Conservation (phyloP, 495 filamentous ascomycete species). For the Xylaria acuta region DNA sequence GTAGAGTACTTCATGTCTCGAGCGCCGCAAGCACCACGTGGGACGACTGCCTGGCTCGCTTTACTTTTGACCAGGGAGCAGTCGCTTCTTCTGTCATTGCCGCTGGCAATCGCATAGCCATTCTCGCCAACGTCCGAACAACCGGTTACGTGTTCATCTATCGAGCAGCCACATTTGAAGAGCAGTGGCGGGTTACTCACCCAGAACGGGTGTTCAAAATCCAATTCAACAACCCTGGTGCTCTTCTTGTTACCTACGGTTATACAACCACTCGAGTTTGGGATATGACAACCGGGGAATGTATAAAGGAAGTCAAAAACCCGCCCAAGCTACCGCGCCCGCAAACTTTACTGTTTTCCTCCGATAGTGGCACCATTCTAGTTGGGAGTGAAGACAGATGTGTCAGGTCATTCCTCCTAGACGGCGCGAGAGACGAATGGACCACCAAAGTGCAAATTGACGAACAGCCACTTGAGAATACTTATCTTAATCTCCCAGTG, state of each 20-base stretch:
- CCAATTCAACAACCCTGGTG: neutral
- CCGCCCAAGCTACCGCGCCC: neutral
- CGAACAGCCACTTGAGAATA: neutral
- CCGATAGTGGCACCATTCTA: neutral
- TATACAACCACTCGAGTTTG: neutral
- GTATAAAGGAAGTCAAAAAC: neutral
- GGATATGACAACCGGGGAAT: neutral
- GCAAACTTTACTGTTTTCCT: neutral
- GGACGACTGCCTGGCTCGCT: conserved; percentile 20
- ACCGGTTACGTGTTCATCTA: conserved; percentile 6
- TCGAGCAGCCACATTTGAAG: conserved; percentile 14
- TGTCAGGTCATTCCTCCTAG: neutral
- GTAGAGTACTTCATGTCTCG: conserved; percentile 2
- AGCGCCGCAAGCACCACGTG: neutral
- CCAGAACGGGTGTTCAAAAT: neutral
- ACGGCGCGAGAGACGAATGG: neutral
- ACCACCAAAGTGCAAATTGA: neutral
- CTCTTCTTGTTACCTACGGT: conserved; percentile 14
- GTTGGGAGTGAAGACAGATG: neutral
- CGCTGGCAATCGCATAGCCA: conserved; percentile 16
- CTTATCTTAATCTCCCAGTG: neutral
- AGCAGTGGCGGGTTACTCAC: conserved; percentile 11
- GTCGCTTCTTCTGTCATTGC: conserved; percentile 9
- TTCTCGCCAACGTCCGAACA: conserved; percentile 7
- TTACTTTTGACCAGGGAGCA: conserved; percentile 2